Base-by-base conservation (phyloP, 352 stramenopile species). In the Pythium sp. region DNA sequence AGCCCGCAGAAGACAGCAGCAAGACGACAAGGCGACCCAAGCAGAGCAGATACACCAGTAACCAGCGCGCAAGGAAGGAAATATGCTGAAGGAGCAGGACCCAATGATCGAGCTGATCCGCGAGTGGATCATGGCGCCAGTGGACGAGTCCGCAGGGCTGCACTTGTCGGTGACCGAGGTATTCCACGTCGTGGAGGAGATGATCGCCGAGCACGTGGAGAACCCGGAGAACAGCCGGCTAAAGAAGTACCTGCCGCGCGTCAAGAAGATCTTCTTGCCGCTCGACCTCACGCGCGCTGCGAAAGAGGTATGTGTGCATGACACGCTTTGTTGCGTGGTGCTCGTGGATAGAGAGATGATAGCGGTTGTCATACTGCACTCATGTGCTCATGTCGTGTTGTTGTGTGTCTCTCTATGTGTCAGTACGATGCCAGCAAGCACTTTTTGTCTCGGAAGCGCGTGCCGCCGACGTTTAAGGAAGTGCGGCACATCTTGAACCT, bases 401-500 rank as follows among this genome's bases (percentile, higher is more conserved):
- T 15, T 46, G 9, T 58, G 12, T 30, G n/a, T 57, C 18, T 43
- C 0, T 67, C 12, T 47, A n/a, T 41, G 12, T 32, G 5, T 34
- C 18, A 87, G 66, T 96, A 96, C 67, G 87, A 96, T 63, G 72
- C 78, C 5, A 76, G 71, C 61, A 93, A 78, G 68, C 81, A 92
- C 54, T 87, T 94, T 66, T 63, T 91, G 43, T 79, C 85, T 32
- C 85, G 88, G 28, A 93, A 93, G 68, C 87, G 81, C 49, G 88
- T 96, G 47, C 81, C 88, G 18, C 85, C 86, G 57, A 94, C 86
- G 34, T 96, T 96, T 66, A 91, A 91, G 62, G 88, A 96, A 58
- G 80, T 96, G 30, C 87, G 88, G 3, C 88, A 96, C 71, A 80
- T 96, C 11, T 73, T 96, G 32, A 96, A 96, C 71, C 67, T 96